phyloP scores from a whole-genome alignment of 2,329 filamentous ascomycete genomes.

The Aspergillus quadricinctus region DNA sequence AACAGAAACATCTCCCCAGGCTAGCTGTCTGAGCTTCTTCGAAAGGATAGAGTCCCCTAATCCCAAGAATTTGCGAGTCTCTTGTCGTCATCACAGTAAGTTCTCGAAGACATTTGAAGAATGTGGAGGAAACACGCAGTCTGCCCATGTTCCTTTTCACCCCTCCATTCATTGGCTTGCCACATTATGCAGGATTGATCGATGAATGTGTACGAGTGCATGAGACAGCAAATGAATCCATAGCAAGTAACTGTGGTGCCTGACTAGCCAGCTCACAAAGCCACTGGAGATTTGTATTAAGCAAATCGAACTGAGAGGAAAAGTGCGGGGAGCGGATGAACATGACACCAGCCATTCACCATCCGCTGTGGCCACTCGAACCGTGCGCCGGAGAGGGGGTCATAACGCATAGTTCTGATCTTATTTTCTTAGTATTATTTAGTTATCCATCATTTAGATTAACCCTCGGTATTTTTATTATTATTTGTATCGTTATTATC shows the following conservation, averaged over 20 bases:
- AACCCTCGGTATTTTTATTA: too few relatives aligned
- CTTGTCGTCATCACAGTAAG: not conserved
- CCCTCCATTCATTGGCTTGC: not conserved
- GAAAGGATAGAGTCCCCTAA: not conserved
- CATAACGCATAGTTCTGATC: not conserved
- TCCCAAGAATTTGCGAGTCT: not conserved
- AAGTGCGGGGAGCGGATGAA: slow-evolving; percentile 7
- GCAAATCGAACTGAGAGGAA: not conserved
- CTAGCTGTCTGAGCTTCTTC: not conserved
- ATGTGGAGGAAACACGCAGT: not conserved
- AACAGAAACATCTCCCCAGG: not conserved
- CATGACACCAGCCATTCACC: slow-evolving; percentile 5
- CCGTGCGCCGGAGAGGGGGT: slow-evolving; percentile 7
- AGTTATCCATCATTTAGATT: not conserved
- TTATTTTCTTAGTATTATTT: not conserved
- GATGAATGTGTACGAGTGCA: not conserved
- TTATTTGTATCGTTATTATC: too few relatives aligned
- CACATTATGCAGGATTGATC: not conserved
- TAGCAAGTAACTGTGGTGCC: slow-evolving; percentile 3
- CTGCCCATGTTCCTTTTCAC: not conserved
- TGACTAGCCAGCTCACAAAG: slow-evolving; percentile 2
- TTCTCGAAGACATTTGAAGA: not conserved
- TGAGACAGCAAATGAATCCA: not conserved
- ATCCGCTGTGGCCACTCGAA: slow-evolving; percentile 6
- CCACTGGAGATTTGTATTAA: not conserved